Conservation (phyloP, 495 filamentous ascomycete genomes). For the Lindgomyces ingoldianus region DNA sequence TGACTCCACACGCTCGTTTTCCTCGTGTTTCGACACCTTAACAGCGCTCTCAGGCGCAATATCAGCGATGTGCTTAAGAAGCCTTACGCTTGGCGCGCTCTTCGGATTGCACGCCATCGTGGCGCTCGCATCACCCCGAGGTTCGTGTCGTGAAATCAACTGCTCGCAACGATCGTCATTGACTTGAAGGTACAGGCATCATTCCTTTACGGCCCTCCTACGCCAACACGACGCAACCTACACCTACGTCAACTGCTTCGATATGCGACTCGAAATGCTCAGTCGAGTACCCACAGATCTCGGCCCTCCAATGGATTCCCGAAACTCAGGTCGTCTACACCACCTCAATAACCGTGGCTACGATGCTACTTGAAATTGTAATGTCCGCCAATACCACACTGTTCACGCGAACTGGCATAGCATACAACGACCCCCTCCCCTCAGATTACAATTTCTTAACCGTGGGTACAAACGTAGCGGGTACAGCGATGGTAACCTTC, state of each 20-base stretch:
- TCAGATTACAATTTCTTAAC: slow-evolving; percentile 9
- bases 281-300: slow-evolving; percentile 19
- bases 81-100: slow-evolving; percentile 9
- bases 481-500: slow-evolving; percentile 9
- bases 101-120: slow-evolving; percentile 5
- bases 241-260: slow-evolving; percentile 3
- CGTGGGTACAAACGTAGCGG: not conserved
- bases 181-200: not conserved
- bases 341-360: slow-evolving; percentile 22
- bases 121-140: slow-evolving; percentile 15
- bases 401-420: not conserved
- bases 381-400: slow-evolving; percentile 1
- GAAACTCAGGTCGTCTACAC: slow-evolving; percentile 21
- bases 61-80: not conserved
- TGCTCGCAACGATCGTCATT: not conserved
- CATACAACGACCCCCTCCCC: not conserved
- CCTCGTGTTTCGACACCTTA: not conserved
- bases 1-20: slow-evolving; percentile 13
- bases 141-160: not conserved
- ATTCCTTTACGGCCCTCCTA: slow-evolving; percentile 4
- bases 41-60: not conserved
- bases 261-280: slow-evolving; percentile 18
- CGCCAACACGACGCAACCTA: slow-evolving; percentile 13
- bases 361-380: not conserved
- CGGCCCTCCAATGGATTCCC: slow-evolving; percentile 24